Base-by-base conservation (phyloP, 2,329 filamentous ascomycete species). In the Talaromyces sp. region DNA sequence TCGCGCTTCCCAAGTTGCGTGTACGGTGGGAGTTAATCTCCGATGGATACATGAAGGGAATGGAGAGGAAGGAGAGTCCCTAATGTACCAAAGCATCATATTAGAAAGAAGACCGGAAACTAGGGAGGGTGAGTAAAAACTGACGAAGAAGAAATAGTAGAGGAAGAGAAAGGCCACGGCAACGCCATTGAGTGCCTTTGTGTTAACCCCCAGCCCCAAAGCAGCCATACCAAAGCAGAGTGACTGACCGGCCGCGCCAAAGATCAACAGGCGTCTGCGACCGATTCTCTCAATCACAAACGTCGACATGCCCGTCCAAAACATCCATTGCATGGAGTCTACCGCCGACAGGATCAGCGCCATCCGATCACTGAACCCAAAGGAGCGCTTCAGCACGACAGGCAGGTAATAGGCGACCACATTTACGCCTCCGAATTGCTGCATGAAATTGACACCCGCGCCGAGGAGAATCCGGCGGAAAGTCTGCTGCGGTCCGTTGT, bases 151-250 rank as follows among this genome's bases (percentile, higher is more conserved):
- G 27, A 54, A 51, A 40, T 62, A 59, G 47, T 51, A 65, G 14
- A 56, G 30, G 53, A 69, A 70, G 61, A 75, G 73, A 69, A 79
- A 79, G 0, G 76, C 75, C 1, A 80, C 77, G 7, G 77, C 74
- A 12, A 79, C 75, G 44, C 76, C 76, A 31, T n/a, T 76, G 76
- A 5, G 75, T 67, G 56, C 75, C 76, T 65, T 78, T 5, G 59
- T 56, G 44, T 78, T 77, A 16, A 72, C 69, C 51, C 76, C 74
- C 1, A 76, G 71, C 0, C 75, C 71, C 30, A 76, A 75, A 2
- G 77, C 73, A 42, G 80, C 79, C 18, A 77, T 68, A 44, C 75
- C 73, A 73, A 77, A 81, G 66, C 78, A 82, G 14, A 76, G 76
- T 1, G 73, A 77, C 62, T 77, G 80, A 16, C 78, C 80, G 4